Conservation (phyloP, 306 rosid genomes). For the Betula pendula region DNA sequence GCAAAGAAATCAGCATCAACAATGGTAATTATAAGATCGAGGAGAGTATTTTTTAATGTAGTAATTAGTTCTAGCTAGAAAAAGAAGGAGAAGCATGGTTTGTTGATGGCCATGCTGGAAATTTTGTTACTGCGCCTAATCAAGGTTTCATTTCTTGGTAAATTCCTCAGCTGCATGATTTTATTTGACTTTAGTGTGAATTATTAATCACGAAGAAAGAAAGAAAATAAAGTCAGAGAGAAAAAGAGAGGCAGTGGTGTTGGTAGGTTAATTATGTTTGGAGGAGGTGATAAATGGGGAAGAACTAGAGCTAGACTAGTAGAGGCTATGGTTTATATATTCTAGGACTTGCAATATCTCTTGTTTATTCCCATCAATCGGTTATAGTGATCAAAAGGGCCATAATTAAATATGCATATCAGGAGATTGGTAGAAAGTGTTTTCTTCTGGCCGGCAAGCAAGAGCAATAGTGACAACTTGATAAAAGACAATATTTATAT, state of each 20-base stretch:
- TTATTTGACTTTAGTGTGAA: too few species aligned
- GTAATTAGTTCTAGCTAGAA: too few species aligned
- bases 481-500: neutral
- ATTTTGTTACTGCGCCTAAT: too few species aligned
- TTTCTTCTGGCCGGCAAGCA: too few species aligned
- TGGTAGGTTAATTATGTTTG: neutral
- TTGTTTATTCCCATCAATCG: neutral
- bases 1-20: too few species aligned
- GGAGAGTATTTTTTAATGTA: too few species aligned
- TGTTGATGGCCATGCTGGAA: too few species aligned
- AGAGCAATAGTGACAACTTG: slow-evolving; percentile 13
- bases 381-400: neutral
- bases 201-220: neutral
- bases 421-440: slow-evolving; percentile 13
- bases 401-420: neutral
- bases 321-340: neutral
- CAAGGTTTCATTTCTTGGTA: neutral
- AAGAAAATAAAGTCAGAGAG: neutral
- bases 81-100: too few species aligned
- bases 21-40: too few species aligned
- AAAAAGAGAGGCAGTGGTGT: neutral
- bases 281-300: neutral
- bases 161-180: too few species aligned
- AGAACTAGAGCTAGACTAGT: neutral
- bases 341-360: neutral